Evolutionary conservation across 768 basidiomycete genomes (phyloP).

Genomic region (Rhizopogon roseolus): DNA sequence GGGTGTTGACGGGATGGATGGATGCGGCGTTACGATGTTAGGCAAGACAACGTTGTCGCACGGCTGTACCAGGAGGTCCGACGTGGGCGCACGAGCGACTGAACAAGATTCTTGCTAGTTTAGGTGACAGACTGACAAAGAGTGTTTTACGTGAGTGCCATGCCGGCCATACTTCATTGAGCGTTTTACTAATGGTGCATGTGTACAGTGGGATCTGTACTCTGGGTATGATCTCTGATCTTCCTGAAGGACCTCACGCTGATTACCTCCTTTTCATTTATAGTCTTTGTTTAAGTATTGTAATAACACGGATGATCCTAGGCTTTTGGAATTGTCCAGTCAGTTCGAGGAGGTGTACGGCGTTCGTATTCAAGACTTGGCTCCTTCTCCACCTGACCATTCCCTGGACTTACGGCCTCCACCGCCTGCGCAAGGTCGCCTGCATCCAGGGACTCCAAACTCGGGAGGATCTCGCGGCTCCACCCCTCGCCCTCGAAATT

Average conservation of each 20-base stretch:
- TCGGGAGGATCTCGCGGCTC: not conserved
- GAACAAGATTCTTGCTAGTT: constrained; percentile 32
- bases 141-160: constrained; percentile 41
- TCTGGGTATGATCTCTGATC: constrained; percentile 48
- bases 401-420: constrained; percentile 22
- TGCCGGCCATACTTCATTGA: constrained; percentile 32
- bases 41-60: constrained; percentile 29
- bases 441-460: constrained; percentile 1
- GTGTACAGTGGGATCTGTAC: constrained; percentile 51
- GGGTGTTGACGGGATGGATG: not conserved
- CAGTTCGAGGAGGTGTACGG: constrained; percentile 69
- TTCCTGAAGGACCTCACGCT: constrained; percentile 25
- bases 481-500: not conserved
- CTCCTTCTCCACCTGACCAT: constrained; percentile 20
- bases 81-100: constrained; percentile 35
- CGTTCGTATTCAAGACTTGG: constrained; percentile 46
- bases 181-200: constrained; percentile 9
- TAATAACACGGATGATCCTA: constrained; percentile 44
- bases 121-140: constrained; percentile 36
- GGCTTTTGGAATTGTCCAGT: constrained; percentile 51
- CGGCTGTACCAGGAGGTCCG: constrained; percentile 18
- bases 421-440: constrained; percentile 25
- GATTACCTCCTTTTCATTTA: constrained; percentile 9
- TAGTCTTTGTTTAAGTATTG: constrained; percentile 67
- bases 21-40: constrained; percentile 1